Conservation (phyloP, 768 basidiomycete genomes). For the Cyathus striatus region DNA sequence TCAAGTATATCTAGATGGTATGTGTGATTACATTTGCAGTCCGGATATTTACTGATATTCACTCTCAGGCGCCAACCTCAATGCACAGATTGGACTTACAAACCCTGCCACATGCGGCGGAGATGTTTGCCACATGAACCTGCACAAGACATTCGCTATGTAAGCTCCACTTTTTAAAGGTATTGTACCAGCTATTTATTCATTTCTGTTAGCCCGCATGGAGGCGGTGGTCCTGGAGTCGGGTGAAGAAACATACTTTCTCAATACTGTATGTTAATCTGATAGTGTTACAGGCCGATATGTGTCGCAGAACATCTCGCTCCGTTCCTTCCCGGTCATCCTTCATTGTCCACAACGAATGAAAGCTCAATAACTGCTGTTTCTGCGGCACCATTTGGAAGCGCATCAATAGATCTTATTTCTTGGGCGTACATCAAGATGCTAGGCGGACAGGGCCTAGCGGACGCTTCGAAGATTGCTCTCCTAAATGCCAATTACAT, state of each 20-base stretch:
- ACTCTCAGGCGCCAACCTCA: conserved; percentile 74
- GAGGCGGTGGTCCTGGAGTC: conserved; percentile 95
- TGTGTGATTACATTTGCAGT: conserved; percentile 4
- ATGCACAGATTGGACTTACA: conserved; percentile 90
- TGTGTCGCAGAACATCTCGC: conserved; percentile 91
- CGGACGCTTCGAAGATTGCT: conserved; percentile 80
- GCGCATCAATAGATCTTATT: conserved; percentile 91
- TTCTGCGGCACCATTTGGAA: conserved; percentile 89
- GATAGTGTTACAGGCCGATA: conserved; percentile 57
- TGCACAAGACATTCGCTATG: conserved; percentile 98
- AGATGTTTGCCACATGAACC: conserved; percentile 96
- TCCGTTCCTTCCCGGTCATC: conserved; percentile 91
- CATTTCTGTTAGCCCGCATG: conserved; percentile 67
- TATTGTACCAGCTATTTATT: background rate
- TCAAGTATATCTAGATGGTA: conserved; percentile 94
- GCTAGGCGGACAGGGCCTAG: conserved; percentile 92
- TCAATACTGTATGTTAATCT: background rate
- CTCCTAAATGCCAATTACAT: conserved; percentile 97
- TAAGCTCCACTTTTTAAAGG: conserved; percentile 28
- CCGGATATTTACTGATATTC: background rate
- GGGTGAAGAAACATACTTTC: conserved; percentile 44
- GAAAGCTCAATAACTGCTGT: conserved; percentile 80
- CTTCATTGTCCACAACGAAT: conserved; percentile 61
- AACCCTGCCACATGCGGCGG: conserved; percentile 94
- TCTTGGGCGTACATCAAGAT: conserved; percentile 99